These are phyloP conservation scores for Sherardia arvensis DNA, from an alignment of 257 asterid species.

Conservation along the genomic window DNA sequence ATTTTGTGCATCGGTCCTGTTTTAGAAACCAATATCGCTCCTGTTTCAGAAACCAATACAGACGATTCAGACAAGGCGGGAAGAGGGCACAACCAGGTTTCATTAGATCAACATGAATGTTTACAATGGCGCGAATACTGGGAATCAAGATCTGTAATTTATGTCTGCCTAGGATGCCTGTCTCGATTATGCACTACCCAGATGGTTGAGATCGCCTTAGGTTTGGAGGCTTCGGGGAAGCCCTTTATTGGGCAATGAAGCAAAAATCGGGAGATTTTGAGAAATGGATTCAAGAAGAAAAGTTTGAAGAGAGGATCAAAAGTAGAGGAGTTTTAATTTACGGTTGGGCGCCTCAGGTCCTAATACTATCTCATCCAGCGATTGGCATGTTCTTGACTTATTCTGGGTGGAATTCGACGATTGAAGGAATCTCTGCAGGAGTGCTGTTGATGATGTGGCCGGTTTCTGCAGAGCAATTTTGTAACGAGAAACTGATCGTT, in stretches of 20 bases:
- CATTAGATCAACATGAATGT: slow-evolving; percentile 1
- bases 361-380: not conserved
- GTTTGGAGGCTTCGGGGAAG: slow-evolving; percentile 27
- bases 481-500: slow-evolving; percentile 6
- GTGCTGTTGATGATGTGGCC: slow-evolving; percentile 5
- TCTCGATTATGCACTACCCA: slow-evolving; percentile 24
- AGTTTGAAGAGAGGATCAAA: slow-evolving; percentile 30
- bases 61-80: slow-evolving; percentile 9
- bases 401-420: slow-evolving; percentile 3
- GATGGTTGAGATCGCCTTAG: slow-evolving; percentile 37
- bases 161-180: slow-evolving; percentile 43
- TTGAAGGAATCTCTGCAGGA: not conserved
- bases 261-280: slow-evolving; percentile 19
- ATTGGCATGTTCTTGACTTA: not conserved
- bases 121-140: not conserved
- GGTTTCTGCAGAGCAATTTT: slow-evolving; percentile 1
- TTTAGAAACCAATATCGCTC: no score
- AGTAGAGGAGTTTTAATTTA: slow-evolving; percentile 26
- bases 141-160: slow-evolving; percentile 27
- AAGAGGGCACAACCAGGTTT: not conserved
- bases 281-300: slow-evolving; percentile 32
- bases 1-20: slow-evolving; percentile 42
- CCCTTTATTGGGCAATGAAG: slow-evolving; percentile 44
- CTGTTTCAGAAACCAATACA: slow-evolving; percentile 34
- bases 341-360: slow-evolving; percentile 5